phyloP scores from a whole-genome alignment of 2,329 filamentous ascomycete species.

The Fusarium sp. region DNA sequence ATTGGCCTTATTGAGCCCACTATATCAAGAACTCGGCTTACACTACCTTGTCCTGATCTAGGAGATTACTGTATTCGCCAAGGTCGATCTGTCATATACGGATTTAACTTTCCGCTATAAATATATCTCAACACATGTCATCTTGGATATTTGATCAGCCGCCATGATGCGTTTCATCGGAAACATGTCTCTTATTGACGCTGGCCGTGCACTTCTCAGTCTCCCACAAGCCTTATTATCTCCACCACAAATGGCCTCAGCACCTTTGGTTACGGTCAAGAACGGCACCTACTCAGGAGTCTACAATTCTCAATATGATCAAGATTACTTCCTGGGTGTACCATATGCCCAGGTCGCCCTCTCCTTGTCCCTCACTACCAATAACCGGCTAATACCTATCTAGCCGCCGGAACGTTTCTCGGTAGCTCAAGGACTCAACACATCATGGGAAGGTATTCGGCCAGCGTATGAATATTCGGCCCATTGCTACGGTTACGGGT shows the following conservation, averaged over 20 bases:
- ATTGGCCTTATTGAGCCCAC: background rate
- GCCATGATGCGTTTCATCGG: background rate
- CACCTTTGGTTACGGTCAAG: conserved; percentile 10
- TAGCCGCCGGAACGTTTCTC: conserved; percentile 38
- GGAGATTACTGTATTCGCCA: background rate
- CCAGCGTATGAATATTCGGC: conserved; percentile 60
- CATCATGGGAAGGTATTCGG: conserved; percentile 55
- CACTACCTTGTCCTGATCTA: background rate
- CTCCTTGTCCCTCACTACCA: accelerated
- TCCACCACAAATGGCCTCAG: background rate
- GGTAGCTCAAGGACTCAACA: conserved; percentile 56
- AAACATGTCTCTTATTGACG: background rate
- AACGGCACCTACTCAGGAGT: conserved; percentile 31
- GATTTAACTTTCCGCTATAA: background rate
- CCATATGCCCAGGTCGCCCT: conserved; percentile 17
- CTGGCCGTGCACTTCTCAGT: background rate
- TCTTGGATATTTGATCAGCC: background rate
- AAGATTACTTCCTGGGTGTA: conserved; percentile 28
- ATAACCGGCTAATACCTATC: background rate
- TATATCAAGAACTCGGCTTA: background rate
- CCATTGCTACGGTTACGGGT: conserved; percentile 64
- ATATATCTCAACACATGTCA: background rate
- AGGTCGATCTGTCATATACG: too few species aligned
- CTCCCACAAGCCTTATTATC: background rate
- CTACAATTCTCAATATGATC: conserved; percentile 14